Base-by-base conservation (phyloP, 768 basidiomycete genomes). In the Suillus weaverae region DNA sequence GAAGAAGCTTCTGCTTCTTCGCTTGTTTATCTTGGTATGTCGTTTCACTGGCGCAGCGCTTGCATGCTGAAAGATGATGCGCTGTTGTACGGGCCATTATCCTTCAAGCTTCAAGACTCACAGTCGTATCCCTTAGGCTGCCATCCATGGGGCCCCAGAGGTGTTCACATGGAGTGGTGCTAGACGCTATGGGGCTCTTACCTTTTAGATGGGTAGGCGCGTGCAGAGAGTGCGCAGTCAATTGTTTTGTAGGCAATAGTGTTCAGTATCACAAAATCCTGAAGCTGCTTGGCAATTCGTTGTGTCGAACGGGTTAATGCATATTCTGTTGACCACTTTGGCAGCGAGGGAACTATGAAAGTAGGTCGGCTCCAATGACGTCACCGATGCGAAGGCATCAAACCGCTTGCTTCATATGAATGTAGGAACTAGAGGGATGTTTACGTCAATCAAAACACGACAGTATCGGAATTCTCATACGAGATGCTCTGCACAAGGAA, bases 241-340 rank as follows among this genome's bases (percentile, higher is more conserved):
- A 22, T n/a, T 5, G 20, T 1, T 5, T 33, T 54, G 18, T 20
- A 20, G 53, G 30, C 7, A 51, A 18, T 2, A 30, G 22, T 30
- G 50, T 51, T 51, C 81, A 22, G 70, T 75, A 35, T 84, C 78
- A 72, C 93, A 95, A 73, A 93, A 93, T 44, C 67, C 73, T 54
- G 84, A 79, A 8, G 92, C 90, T 20, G 88, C 91, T 11, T 79
- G 77, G 69, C 93, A 95, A 68, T 83, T 81, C 66, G 90, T 84
- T 9, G 79, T 73, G 71, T 95, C 92, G 65, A 87, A 89, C 16
- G 77, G 78, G 63, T 91, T 83, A 54, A 92, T 79, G 67, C 93
- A 95, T 39, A 80, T 43, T 81, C 76, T 20, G 81, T 74, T 65
- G 88, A 80, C 66, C 82, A 82, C 66, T 83, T 68, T 87, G 77